A percentile compares a stretch with the other conserved stretches of the same genome.
Conservation (phyloP, 352 stramenopile species). For the Proteromonas lacertae region DNA sequence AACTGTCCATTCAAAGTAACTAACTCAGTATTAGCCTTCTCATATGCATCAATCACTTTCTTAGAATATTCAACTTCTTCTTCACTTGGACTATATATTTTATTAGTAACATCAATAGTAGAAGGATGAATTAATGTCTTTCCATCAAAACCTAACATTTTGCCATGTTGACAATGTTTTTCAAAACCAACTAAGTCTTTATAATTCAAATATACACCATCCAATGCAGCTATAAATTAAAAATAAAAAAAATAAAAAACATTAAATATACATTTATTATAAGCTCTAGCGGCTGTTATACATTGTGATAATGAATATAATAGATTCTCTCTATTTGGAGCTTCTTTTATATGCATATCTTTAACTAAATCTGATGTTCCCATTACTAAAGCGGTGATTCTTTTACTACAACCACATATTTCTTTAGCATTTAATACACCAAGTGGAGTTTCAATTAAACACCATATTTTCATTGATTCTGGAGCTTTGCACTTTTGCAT, state of each 20-base stretch:
- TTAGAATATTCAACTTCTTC: background rate
- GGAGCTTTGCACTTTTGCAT: too few species aligned
- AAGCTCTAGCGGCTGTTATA: background rate
- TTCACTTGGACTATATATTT: background rate
- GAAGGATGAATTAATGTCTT: slow-evolving; percentile 1
- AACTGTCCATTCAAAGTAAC: background rate
- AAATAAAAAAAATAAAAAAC: too few species aligned
- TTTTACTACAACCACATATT: too few species aligned
- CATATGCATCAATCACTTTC: background rate
- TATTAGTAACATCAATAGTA: background rate
- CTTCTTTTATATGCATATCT: background rate
- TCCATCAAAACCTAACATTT: background rate
- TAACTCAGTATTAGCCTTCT: background rate
- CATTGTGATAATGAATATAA: background rate
- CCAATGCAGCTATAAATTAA: background rate
- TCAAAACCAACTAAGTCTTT: background rate
- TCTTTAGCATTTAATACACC: background rate
- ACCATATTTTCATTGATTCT: background rate
- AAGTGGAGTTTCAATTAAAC: background rate
- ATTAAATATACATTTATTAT: too few species aligned
- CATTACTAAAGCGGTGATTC: too few species aligned
- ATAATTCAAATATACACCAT: background rate
- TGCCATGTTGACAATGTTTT: background rate
- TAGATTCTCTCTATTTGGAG: background rate
- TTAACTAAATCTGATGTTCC: slow-evolving; percentile 1